These are phyloP conservation scores for Lagerstroemia speciosa DNA, from an alignment of 345 rosid genomes.

Conservation along the genomic window DNA sequence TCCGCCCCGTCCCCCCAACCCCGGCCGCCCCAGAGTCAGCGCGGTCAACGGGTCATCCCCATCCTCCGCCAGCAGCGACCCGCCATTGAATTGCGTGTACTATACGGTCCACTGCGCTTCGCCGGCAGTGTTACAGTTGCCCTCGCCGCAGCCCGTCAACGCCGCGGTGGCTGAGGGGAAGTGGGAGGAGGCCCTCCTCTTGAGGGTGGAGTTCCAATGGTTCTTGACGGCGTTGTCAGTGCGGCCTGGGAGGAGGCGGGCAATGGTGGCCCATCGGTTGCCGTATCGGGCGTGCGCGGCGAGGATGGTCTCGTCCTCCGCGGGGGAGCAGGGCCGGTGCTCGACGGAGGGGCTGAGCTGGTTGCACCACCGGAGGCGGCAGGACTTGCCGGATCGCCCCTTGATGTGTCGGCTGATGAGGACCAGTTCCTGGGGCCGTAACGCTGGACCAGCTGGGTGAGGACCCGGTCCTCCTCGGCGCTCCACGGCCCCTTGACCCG, in stretches of 20 bases:
- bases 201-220: too few species aligned
- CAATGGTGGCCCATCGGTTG: slow-evolving; percentile 58
- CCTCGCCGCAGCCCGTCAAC: background rate
- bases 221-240: slow-evolving; percentile 60
- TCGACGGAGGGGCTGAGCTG: slow-evolving; percentile 54
- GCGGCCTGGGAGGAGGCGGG: slow-evolving; percentile 46
- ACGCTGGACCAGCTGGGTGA: slow-evolving; percentile 34
- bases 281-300: slow-evolving; percentile 43
- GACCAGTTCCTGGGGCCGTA: slow-evolving; percentile 65
- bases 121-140: background rate
- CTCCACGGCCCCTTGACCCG: slow-evolving; percentile 57
- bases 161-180: slow-evolving; percentile 9
- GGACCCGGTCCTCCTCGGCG: slow-evolving; percentile 42
- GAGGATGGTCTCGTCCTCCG: slow-evolving; percentile 41
- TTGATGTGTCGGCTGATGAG: slow-evolving; percentile 40
- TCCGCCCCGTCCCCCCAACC: too few species aligned
- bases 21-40: slow-evolving; percentile 14
- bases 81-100: background rate
- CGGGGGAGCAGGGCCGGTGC: slow-evolving; percentile 49
- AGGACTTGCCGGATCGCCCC: slow-evolving; percentile 58
- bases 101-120: background rate
- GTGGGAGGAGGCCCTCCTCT: slow-evolving; percentile 14
- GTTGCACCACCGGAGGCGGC: slow-evolving; percentile 59
- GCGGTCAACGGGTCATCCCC: slow-evolving; percentile 14
- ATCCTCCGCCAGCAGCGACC: slow-evolving; percentile 2